A percentile compares a stretch with the other conserved stretches of the same genome.
Evolutionary conservation across 1,284 basidiomycete species (phyloP).

Genomic region (Coniferiporia sulphurascens): DNA sequence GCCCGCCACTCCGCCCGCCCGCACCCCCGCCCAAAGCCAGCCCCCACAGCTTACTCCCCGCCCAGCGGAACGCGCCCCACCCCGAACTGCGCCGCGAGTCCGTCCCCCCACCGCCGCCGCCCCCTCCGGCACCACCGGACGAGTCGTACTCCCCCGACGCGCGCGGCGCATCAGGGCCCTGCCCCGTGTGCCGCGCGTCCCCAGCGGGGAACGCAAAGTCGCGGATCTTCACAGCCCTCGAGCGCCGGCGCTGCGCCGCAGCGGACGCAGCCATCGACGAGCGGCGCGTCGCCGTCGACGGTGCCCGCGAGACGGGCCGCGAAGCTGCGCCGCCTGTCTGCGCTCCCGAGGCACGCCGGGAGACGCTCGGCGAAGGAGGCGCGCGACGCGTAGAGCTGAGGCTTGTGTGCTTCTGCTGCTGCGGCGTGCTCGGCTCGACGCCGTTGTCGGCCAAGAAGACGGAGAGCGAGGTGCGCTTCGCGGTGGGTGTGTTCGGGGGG

Average conservation of each 20-base stretch:
- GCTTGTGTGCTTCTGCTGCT: slow-evolving; percentile 19
- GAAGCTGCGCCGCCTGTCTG: not conserved
- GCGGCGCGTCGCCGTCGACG: slow-evolving; percentile 8
- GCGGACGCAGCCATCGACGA: slow-evolving; percentile 1
- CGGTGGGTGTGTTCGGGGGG: not conserved
- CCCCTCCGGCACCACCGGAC: too few species aligned
- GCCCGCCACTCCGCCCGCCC: slow-evolving; percentile 2
- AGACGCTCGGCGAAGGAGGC: slow-evolving; percentile 57
- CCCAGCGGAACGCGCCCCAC: slow-evolving; percentile 42
- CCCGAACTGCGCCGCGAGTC: slow-evolving; percentile 28
- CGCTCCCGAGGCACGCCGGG: slow-evolving; percentile 31
- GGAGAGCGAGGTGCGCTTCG: not conserved
- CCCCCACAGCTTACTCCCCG: slow-evolving; percentile 23
- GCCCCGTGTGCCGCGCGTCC: slow-evolving; percentile 52
- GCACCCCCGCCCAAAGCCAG: slow-evolving; percentile 16
- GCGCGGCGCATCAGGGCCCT: slow-evolving; percentile 48
- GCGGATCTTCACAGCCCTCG: slow-evolving; percentile 46
- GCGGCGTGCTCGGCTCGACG: not conserved
- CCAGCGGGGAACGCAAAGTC: slow-evolving; percentile 53
- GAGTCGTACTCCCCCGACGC: slow-evolving; percentile 28
- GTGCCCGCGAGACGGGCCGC: slow-evolving; percentile 1
- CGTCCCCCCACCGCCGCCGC: slow-evolving; percentile 17
- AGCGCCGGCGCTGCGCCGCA: slow-evolving; percentile 3
- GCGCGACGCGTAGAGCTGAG: slow-evolving; percentile 57
- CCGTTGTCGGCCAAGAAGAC: not conserved